Evolutionary conservation across 139 green algal species (phyloP), one percentile per base, ranked within the genome.

Genomic region (Micractinium conductrix): DNA sequence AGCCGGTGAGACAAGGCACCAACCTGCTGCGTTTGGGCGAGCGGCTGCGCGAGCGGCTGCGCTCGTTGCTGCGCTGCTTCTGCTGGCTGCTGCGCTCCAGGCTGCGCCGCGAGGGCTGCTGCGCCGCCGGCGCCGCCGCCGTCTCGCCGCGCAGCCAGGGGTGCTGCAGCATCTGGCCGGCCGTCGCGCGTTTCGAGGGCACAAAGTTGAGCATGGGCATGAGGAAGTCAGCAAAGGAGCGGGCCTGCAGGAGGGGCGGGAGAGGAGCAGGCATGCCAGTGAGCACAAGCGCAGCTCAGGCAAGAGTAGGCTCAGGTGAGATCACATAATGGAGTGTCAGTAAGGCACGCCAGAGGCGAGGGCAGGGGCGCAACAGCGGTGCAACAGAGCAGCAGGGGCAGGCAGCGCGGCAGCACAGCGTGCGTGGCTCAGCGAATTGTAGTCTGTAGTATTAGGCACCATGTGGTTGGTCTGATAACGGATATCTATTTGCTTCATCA

Each of bases 141-240:
- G 38, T 2, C 50, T 85, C 70, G 38, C 80, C 70, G 70, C 80
- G 80, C 81, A 99, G 90, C 96, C 97, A 99, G 62, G 95, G 93
- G 90, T 99, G 96, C 62, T 87, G 71, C 65, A 99, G 90, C 87
- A 95, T 93, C 81, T 99, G 80, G 2, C 72, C 85, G 4, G 97
- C 97, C 0, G 95, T 98, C 12, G 96, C 96, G 1, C 97, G 93
- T 65, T 93, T 88, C 68, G 95, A 91, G 0, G 96, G 96, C 12
- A 92, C 81, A 48, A 95, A 98, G 60, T 97, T 90, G 60, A 99
- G 93, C 96, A 99, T 98, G 35, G 95, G 95, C 78, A 92, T 38
- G 76, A 99, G 86, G 86, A 99, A 99, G 73, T 88, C 88, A 0
- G 90, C 75, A 74, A 99, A 63, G 16, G 71, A 90, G 4, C 88